These are phyloP conservation scores for Ophiostoma sp. DNA, from an alignment of 2,329 filamentous ascomycete genomes.

Conservation along the genomic window DNA sequence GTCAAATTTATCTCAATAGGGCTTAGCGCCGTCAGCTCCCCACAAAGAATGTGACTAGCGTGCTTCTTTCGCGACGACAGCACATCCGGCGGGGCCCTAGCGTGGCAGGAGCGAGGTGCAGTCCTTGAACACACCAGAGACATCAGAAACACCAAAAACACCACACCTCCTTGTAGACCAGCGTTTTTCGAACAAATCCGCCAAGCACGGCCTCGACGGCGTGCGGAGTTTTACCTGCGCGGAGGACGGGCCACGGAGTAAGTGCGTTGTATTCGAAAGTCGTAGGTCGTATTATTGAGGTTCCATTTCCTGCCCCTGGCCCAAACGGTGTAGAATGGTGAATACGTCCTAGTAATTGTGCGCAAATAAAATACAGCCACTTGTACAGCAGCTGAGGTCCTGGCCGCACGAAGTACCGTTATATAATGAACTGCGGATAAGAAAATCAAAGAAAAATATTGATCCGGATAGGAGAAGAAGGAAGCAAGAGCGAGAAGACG, in stretches of 20 bases:
- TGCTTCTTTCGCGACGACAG: background rate
- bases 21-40: conserved; percentile 37
- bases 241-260: background rate
- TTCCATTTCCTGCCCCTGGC: background rate
- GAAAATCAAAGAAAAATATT: too few relatives aligned
- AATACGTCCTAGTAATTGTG: background rate
- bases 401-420: too few relatives aligned
- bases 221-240: background rate
- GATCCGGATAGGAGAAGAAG: background rate
- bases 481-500: background rate
- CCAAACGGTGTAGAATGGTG: background rate
- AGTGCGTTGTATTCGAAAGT: background rate
- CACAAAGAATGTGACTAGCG: conserved; percentile 12
- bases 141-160: background rate
- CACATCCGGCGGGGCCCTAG: background rate
- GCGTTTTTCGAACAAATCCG: background rate
- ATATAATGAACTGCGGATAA: too few relatives aligned
- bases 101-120: background rate
- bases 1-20: conserved; percentile 44
- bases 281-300: background rate
- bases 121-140: background rate
- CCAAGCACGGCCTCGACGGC: background rate
- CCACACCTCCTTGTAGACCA: background rate
- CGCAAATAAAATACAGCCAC: too few relatives aligned
- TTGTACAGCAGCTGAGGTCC: too few relatives aligned